phyloP scores from a whole-genome alignment of 2,329 filamentous ascomycete genomes.

The Drechmeria coniospora region DNA sequence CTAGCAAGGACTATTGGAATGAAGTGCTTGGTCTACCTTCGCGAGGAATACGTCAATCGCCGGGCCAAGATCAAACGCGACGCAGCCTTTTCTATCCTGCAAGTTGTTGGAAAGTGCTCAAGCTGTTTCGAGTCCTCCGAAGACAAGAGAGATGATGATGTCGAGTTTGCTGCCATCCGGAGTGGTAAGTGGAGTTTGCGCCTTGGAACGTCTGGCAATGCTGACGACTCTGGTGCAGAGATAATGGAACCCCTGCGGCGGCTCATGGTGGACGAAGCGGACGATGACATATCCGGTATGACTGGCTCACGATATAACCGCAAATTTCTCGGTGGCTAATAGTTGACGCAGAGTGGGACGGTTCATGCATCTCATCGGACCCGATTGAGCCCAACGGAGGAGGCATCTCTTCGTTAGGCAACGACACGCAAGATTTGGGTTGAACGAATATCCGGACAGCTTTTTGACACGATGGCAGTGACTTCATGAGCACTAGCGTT shows the following conservation, averaged over 20 bases:
- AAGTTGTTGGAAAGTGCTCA: conserved; percentile 26
- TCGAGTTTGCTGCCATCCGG: conserved; percentile 12
- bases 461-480: no score
- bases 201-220: neutral
- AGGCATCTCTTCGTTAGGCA: no score
- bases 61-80: conserved; percentile 25
- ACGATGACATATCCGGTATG: conserved; percentile 46
- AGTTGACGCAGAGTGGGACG: conserved; percentile 33
- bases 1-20: conserved; percentile 3
- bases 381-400: conserved; percentile 34
- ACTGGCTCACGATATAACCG: conserved; percentile 5
- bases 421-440: no score
- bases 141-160: conserved; percentile 14
- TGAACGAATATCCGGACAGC: conserved; percentile 23
- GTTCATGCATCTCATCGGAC: conserved; percentile 38
- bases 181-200: conserved; percentile 10
- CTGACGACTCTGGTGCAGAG: conserved; percentile 10
- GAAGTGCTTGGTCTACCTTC: conserved; percentile 29
- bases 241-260: conserved; percentile 33
- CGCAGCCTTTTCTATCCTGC: conserved; percentile 25
- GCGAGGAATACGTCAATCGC: conserved; percentile 28
- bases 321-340: neutral
- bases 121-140: conserved; percentile 21
- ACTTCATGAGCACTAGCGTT: no score
- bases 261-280: conserved; percentile 40